Evolutionary conservation across 2,329 filamentous ascomycete species (phyloP).

Genomic region (Kalmusia sp.): DNA sequence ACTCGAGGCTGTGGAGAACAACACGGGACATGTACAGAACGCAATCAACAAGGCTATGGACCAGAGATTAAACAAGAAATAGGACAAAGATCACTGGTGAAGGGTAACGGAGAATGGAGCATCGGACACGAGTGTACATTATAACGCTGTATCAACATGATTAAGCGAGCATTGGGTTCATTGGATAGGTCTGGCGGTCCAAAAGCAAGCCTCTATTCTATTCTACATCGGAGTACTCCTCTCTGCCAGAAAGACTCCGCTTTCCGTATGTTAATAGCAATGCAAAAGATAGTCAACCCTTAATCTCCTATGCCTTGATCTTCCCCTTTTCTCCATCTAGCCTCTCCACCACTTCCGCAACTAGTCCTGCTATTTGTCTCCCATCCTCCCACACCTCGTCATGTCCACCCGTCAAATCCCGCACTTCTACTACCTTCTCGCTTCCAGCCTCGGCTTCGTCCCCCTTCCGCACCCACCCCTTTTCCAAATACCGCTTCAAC

Average conservation of each 20-base stretch:
- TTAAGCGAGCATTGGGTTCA: constrained; percentile 27
- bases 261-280: constrained; percentile 21
- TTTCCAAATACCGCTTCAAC: constrained; percentile 55
- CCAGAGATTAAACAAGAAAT: constrained; percentile 40
- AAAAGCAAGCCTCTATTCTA: constrained; percentile 17
- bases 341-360: constrained; percentile 35
- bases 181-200: constrained; percentile 18
- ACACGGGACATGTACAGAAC: constrained; percentile 31
- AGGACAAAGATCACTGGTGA: background rate
- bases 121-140: constrained; percentile 35
- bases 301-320: background rate
- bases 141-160: constrained; percentile 42
- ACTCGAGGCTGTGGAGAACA: constrained; percentile 30
- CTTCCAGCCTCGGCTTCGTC: background rate
- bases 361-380: constrained; percentile 58
- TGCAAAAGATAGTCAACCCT: background rate
- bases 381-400: constrained; percentile 70
- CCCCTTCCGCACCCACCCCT: constrained; percentile 47
- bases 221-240: constrained; percentile 17
- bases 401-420: constrained; percentile 65
- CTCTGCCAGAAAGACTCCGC: constrained; percentile 19
- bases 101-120: constrained; percentile 2
- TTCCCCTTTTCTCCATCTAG: constrained; percentile 14
- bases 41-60: constrained; percentile 46
- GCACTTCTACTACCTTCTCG: constrained; percentile 42